These are phyloP conservation scores for Claviceps sp. DNA, from an alignment of 2,329 filamentous ascomycete species.

Conservation along the genomic window DNA sequence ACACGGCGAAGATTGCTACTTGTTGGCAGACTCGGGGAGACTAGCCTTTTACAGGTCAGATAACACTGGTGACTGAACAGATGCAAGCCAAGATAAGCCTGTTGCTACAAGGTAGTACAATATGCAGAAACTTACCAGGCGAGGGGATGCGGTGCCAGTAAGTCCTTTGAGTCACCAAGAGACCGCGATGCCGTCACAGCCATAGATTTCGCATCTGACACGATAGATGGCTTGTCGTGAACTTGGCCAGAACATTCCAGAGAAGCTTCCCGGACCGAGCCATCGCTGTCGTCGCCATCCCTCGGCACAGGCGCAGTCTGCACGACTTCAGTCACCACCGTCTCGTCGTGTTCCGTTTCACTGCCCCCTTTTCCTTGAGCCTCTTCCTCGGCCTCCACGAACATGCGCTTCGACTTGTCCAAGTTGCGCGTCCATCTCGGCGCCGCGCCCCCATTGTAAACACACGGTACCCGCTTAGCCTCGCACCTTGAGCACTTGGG, in stretches of 20 bases:
- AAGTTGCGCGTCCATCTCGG: conserved; percentile 24
- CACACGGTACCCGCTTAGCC: conserved; percentile 21
- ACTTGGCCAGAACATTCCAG: background rate
- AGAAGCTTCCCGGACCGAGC: background rate
- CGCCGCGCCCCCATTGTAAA: conserved; percentile 25
- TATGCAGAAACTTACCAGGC: conserved; percentile 3
- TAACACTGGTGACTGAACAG: too few relatives aligned
- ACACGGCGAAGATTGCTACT: conserved; percentile 21
- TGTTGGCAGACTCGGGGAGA: conserved; percentile 20
- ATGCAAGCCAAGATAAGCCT: too few relatives aligned
- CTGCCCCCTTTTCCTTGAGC: background rate
- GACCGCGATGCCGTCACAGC: background rate
- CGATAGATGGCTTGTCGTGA: background rate
- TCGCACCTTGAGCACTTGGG: conserved; percentile 24
- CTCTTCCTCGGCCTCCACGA: background rate
- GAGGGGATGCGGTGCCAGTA: conserved; percentile 2
- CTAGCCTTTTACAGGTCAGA: conserved; percentile 14
- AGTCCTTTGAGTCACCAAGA: background rate
- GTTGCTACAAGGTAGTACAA: background rate
- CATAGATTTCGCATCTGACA: background rate
- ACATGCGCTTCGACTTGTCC: conserved; percentile 8
- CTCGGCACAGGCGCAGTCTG: background rate
- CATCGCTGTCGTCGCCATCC: background rate
- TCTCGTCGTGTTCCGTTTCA: background rate
- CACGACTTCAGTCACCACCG: background rate